Conservation (phyloP, 2,329 filamentous ascomycete species). For the Colletotrichum coccodes region DNA sequence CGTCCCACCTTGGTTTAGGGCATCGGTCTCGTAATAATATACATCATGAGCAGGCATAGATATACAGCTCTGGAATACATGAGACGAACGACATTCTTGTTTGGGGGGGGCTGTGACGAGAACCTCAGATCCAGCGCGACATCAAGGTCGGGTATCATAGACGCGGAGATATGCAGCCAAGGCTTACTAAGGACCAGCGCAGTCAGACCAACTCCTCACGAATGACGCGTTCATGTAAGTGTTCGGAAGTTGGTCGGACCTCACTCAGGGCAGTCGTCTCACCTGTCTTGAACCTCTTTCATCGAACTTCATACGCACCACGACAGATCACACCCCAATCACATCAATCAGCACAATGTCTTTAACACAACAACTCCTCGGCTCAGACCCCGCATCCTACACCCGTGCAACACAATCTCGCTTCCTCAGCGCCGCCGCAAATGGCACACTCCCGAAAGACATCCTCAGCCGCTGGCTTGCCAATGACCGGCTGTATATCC, state of each 20-base stretch:
- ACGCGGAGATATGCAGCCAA: slow-evolving; percentile 13
- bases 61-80: slow-evolving; percentile 10
- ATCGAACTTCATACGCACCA: not conserved
- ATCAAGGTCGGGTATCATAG: slow-evolving; percentile 7
- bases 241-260: not conserved
- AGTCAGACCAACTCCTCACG: not conserved
- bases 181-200: slow-evolving; percentile 18
- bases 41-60: slow-evolving; percentile 12
- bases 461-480: slow-evolving; percentile 74
- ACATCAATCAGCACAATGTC: not conserved
- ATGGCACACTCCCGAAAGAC: slow-evolving; percentile 66
- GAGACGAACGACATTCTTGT: not conserved
- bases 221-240: not conserved
- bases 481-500: slow-evolving; percentile 77
- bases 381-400: slow-evolving; percentile 57
- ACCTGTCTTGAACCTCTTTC: not conserved
- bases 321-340: not conserved
- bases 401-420: slow-evolving; percentile 70
- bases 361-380: slow-evolving; percentile 67
- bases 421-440: slow-evolving; percentile 73
- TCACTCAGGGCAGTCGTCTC: not conserved
- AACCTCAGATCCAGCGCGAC: not conserved
- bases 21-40: not conserved
- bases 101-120: not conserved
- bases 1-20: not conserved